A percentile compares a stretch with the other conserved stretches of the same genome.
Evolutionary conservation across 768 basidiomycete species (phyloP).

Genomic region (Agrocybe praecox): DNA sequence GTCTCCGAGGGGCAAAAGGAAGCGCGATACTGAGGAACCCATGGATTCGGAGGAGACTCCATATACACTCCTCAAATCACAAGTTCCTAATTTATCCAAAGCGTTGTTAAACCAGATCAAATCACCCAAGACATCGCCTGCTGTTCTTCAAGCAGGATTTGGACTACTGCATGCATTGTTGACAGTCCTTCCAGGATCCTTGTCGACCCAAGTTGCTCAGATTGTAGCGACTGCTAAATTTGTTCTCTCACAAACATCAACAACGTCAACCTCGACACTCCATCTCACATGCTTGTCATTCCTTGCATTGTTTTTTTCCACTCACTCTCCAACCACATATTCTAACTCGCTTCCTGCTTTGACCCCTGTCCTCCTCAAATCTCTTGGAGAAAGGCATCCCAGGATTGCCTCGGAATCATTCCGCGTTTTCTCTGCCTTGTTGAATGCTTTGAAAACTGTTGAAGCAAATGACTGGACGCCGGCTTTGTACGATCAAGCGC

Average conservation of each 20-base stretch:
- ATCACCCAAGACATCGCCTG: slow-evolving; percentile 72
- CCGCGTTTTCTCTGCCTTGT: slow-evolving; percentile 81
- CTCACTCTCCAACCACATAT: slow-evolving; percentile 66
- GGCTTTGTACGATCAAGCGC: slow-evolving; percentile 73
- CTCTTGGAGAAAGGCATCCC: slow-evolving; percentile 82
- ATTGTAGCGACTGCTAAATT: slow-evolving; percentile 67
- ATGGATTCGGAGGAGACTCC: slow-evolving; percentile 80
- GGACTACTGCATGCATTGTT: slow-evolving; percentile 74
- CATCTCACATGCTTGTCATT: slow-evolving; percentile 87
- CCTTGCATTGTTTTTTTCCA: slow-evolving; percentile 78
- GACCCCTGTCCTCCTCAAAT: slow-evolving; percentile 74
- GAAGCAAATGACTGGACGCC: slow-evolving; percentile 69
- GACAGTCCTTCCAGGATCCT: slow-evolving; percentile 79
- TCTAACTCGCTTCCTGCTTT: slow-evolving; percentile 61
- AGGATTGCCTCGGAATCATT: slow-evolving; percentile 89
- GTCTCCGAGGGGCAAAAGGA: slow-evolving; percentile 66
- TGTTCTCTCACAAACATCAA: slow-evolving; percentile 67
- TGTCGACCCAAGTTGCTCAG: slow-evolving; percentile 66
- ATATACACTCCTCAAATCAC: slow-evolving; percentile 66
- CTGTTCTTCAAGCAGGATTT: slow-evolving; percentile 87
- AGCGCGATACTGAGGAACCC: slow-evolving; percentile 71
- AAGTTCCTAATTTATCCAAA: slow-evolving; percentile 80
- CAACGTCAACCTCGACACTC: slow-evolving; percentile 78
- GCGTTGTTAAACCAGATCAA: slow-evolving; percentile 86
- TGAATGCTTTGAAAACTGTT: slow-evolving; percentile 74